Conservation (phyloP, 192 early-diverging fungal genomes). For the Coemansia sp. region DNA sequence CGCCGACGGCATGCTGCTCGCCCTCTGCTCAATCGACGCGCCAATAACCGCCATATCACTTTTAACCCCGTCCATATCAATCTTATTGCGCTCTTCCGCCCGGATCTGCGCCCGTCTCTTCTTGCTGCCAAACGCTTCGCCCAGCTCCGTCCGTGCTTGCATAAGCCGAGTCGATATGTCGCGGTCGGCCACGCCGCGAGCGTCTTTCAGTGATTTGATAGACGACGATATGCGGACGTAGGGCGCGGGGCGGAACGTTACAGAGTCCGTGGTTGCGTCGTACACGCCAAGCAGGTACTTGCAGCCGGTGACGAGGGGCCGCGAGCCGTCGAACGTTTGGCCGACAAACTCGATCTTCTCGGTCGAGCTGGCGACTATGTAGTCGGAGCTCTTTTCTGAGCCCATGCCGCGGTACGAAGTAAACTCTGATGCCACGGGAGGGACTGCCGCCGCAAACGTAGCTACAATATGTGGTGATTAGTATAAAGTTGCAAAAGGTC, state of each 20-base stretch:
- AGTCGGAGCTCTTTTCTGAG: slow-evolving; percentile 19
- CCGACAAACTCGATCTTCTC: slow-evolving; percentile 76
- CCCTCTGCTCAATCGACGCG: slow-evolving; percentile 65
- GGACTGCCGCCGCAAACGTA: slow-evolving; percentile 36
- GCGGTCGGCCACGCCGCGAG: slow-evolving; percentile 50
- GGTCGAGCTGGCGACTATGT: slow-evolving; percentile 63
- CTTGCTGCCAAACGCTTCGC: slow-evolving; percentile 91
- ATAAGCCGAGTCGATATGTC: slow-evolving; percentile 49
- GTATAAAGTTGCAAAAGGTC: too few relatives aligned
- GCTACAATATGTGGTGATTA: slow-evolving; percentile 5
- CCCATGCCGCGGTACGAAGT: slow-evolving; percentile 31
- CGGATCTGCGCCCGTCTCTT: slow-evolving; percentile 80
- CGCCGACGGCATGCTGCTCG: slow-evolving; percentile 62
- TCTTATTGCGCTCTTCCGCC: slow-evolving; percentile 81
- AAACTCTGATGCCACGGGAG: slow-evolving; percentile 43
- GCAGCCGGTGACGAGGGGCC: slow-evolving; percentile 43
- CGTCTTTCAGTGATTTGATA: slow-evolving; percentile 65
- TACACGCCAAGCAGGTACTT: slow-evolving; percentile 80
- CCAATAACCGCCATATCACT: slow-evolving; percentile 66
- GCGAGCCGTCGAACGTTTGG: slow-evolving; percentile 62
- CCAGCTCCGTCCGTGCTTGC: slow-evolving; percentile 73
- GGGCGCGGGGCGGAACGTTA: slow-evolving; percentile 70
- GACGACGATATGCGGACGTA: slow-evolving; percentile 66
- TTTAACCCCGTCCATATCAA: slow-evolving; percentile 69
- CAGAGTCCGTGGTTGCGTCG: slow-evolving; percentile 63